These are phyloP conservation scores for Suillus weaverae DNA, from an alignment of 768 basidiomycete genomes.

Conservation along the genomic window DNA sequence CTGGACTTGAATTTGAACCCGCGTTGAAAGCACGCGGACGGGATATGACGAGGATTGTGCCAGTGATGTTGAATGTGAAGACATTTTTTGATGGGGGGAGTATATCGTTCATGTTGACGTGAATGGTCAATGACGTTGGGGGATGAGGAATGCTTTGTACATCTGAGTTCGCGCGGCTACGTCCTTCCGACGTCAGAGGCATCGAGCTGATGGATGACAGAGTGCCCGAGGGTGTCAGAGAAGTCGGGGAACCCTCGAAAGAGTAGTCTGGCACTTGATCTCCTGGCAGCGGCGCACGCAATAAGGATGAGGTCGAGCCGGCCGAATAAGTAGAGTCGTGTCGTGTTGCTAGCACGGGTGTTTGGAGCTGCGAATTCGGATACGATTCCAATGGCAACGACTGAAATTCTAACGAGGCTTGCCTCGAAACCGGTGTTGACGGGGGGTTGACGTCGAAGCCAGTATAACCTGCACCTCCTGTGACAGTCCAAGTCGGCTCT, in stretches of 20 bases:
- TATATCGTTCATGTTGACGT: conserved; percentile 80
- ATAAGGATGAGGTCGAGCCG: conserved; percentile 57
- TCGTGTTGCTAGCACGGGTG: conserved; percentile 31
- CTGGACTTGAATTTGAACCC: conserved; percentile 18
- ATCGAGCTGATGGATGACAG: conserved; percentile 42
- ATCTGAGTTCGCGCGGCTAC: conserved; percentile 41
- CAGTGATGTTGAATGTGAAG: conserved; percentile 66
- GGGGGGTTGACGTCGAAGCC: conserved; percentile 62
- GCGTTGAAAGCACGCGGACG: conserved; percentile 30
- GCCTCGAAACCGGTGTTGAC: conserved; percentile 40
- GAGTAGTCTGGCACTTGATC: conserved; percentile 70
- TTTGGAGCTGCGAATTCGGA: conserved; percentile 20
- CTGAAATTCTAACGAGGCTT: conserved; percentile 49
- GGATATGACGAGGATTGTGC: conserved; percentile 61
- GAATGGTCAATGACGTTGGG: conserved; percentile 63
- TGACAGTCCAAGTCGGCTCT: conserved; percentile 57
- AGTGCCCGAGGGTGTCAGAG: conserved; percentile 44
- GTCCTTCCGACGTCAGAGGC: conserved; percentile 31
- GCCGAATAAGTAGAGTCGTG: conserved; percentile 38
- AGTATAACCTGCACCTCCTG: conserved; percentile 66
- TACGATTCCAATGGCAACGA: conserved; percentile 18
- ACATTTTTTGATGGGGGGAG: conserved; percentile 60
- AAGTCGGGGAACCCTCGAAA: conserved; percentile 63
- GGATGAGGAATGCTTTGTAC: conserved; percentile 22
- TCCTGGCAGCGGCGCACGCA: conserved; percentile 72